Percentiles rank a stretch among this genome's conserved stretches.
Conservation (phyloP, 352 stramenopile genomes). For the Thalassiosira mediterranea region DNA sequence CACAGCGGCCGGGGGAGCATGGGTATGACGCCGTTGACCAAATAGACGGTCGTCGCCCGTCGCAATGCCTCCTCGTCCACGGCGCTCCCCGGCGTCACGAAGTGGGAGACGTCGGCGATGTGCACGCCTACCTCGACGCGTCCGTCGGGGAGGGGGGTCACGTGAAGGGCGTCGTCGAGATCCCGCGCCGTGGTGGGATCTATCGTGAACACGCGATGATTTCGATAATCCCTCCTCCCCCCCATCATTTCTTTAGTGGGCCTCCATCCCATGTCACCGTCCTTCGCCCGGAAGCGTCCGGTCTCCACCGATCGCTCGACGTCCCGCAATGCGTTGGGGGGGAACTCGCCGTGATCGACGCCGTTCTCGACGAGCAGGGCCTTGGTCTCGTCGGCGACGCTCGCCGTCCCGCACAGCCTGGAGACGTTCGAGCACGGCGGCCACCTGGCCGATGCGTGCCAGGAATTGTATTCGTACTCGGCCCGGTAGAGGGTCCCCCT, state of each 20-base stretch:
- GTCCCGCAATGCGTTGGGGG: constrained; percentile 77
- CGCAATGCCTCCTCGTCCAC: constrained; percentile 93
- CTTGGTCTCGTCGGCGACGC: constrained; percentile 87
- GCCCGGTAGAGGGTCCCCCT: constrained; percentile 60
- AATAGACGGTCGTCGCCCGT: constrained; percentile 95
- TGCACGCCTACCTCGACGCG: constrained; percentile 77
- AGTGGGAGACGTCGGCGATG: constrained; percentile 98
- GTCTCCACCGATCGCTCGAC: constrained; percentile 71
- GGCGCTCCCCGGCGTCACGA: constrained; percentile 88
- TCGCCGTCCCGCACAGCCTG: constrained; percentile 62
- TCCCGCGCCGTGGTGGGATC: constrained; percentile 95
- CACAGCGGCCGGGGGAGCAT: constrained; percentile 97
- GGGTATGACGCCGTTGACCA: constrained; percentile 92
- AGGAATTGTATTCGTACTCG: constrained; percentile 69
- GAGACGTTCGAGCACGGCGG: constrained; percentile 66
- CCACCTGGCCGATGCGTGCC: constrained; percentile 63
- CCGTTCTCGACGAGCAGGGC: constrained; percentile 90
- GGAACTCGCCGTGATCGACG: constrained; percentile 87
- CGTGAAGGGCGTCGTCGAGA: constrained; percentile 20
- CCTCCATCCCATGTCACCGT: constrained; percentile 88
- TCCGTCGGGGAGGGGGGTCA: constrained; percentile 10
- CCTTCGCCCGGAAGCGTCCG: constrained; percentile 53
- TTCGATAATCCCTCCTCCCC: constrained; percentile 90
- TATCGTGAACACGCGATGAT: constrained; percentile 94
- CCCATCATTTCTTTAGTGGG: constrained; percentile 72